phyloP scores from a whole-genome alignment of 1,284 basidiomycete genomes.

The Exsudoporus floridanus region DNA sequence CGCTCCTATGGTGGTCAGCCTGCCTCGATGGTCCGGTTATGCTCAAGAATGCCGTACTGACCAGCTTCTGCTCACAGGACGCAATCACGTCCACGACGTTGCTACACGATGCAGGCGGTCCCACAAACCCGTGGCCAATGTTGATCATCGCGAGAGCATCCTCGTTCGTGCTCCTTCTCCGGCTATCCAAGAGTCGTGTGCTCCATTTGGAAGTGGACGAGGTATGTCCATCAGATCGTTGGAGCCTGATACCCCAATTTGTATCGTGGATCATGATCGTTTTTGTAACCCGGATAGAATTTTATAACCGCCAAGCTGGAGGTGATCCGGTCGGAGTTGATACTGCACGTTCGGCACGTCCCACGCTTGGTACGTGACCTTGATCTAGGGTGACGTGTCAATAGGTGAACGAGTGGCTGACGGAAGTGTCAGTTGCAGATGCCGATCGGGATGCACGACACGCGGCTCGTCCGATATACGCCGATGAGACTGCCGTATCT shows the following conservation, averaged over 20 bases:
- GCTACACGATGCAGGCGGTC: background rate
- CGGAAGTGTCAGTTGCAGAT: slow-evolving; percentile 13
- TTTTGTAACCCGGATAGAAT: background rate
- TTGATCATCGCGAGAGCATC: slow-evolving; percentile 20
- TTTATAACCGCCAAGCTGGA: slow-evolving; percentile 20
- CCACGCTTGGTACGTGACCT: slow-evolving; percentile 22
- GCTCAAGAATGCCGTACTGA: background rate
- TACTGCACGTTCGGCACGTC: slow-evolving; percentile 13
- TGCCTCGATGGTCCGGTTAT: background rate
- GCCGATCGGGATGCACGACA: slow-evolving; percentile 21
- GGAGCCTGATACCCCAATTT: background rate
- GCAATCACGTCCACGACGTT: slow-evolving; percentile 2
- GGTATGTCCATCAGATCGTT: slow-evolving; percentile 10
- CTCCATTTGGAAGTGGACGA: slow-evolving; percentile 30
- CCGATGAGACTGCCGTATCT: slow-evolving; percentile 20
- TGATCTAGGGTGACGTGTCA: no score
- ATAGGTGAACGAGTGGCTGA: background rate
- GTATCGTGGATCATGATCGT: no score
- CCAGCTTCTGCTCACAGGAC: slow-evolving; percentile 2
- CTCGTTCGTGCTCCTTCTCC: slow-evolving; percentile 23
- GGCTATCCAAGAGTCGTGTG: slow-evolving; percentile 23
- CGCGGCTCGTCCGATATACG: slow-evolving; percentile 21
- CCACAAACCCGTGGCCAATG: slow-evolving; percentile 14
- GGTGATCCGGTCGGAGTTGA: slow-evolving; percentile 24
- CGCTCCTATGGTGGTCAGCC: slow-evolving; percentile 15